phyloP scores from a whole-genome alignment of 352 stramenopile species.

The Phytophthora pinifolia region DNA sequence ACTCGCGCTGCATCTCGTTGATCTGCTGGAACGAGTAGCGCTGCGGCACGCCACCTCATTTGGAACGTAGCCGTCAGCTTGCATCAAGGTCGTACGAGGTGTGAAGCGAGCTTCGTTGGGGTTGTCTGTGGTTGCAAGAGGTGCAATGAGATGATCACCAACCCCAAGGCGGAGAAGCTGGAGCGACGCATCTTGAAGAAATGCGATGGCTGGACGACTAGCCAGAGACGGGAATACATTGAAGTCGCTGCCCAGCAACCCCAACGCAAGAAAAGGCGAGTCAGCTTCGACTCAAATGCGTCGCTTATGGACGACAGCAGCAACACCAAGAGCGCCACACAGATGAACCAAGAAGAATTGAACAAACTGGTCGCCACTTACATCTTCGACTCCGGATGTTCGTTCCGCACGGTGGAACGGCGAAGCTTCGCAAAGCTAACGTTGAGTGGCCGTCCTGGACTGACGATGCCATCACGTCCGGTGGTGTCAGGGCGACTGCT shows the following conservation, averaged over 20 bases:
- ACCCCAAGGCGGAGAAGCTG: slow-evolving; percentile 16
- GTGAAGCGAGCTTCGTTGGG: too few species aligned
- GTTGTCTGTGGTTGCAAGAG: too few species aligned
- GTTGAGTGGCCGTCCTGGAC: background rate
- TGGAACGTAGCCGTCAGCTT: too few species aligned
- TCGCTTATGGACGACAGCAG: slow-evolving; percentile 1
- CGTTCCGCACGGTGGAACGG: slow-evolving; percentile 1
- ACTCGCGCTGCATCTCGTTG: too few species aligned
- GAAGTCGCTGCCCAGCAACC: too few species aligned
- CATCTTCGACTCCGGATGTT: background rate
- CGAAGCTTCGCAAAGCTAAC: background rate
- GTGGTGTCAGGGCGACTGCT: background rate
- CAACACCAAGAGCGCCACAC: too few species aligned
- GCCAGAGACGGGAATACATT: too few species aligned
- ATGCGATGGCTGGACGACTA: background rate
- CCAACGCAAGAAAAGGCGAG: too few species aligned
- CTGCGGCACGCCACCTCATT: too few species aligned
- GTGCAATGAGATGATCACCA: slow-evolving; percentile 6
- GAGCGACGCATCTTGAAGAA: slow-evolving; percentile 6
- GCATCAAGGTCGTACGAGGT: too few species aligned
- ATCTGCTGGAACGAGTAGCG: too few species aligned
- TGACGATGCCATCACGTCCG: background rate
- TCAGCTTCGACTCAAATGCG: too few species aligned
- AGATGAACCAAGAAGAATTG: background rate
- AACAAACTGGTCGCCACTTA: slow-evolving; percentile 2